Conservation (phyloP, 805 yeast genomes). For the Kodamaea kaohsiungensis region DNA sequence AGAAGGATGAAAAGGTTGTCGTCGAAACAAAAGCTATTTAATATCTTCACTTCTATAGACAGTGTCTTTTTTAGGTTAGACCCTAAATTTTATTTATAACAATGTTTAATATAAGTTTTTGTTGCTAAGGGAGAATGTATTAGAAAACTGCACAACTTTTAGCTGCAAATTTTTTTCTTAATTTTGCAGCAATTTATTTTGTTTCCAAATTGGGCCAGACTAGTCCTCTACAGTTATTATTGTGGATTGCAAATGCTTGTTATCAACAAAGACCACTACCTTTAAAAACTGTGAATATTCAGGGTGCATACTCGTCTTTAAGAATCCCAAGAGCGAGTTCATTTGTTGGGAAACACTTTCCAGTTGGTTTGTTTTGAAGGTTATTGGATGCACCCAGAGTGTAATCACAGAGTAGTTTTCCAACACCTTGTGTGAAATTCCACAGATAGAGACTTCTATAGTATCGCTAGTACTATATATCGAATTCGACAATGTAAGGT, state of each 20-base stretch:
- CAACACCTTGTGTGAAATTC: constrained; percentile 8
- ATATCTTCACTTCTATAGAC: background rate
- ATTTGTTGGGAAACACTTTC: background rate
- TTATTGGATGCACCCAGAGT: constrained; percentile 6
- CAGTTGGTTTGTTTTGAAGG: background rate
- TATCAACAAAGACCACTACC: constrained; percentile 1
- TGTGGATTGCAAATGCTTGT: background rate
- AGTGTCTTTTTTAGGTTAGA: background rate
- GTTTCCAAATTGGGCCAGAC: background rate
- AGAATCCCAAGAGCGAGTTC: background rate
- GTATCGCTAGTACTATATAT: constrained; percentile 8
- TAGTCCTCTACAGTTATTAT: background rate
- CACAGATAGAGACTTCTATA: constrained; percentile 11
- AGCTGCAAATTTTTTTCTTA: background rate
- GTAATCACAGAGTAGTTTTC: constrained; percentile 4
- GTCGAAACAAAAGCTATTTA: constrained; percentile 3
- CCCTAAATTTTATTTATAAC: background rate
- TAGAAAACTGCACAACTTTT: background rate
- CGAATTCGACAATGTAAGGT: constrained; percentile 4
- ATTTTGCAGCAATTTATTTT: background rate
- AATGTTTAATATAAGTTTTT: too few relatives aligned
- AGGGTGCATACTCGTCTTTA: background rate
- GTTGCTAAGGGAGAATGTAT: too few relatives aligned
- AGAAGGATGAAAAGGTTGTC: constrained; percentile 4
- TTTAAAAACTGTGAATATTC: constrained; percentile 2